Base-by-base conservation (phyloP, 2,329 filamentous ascomycete species). In the Ophiostoma sp. region DNA sequence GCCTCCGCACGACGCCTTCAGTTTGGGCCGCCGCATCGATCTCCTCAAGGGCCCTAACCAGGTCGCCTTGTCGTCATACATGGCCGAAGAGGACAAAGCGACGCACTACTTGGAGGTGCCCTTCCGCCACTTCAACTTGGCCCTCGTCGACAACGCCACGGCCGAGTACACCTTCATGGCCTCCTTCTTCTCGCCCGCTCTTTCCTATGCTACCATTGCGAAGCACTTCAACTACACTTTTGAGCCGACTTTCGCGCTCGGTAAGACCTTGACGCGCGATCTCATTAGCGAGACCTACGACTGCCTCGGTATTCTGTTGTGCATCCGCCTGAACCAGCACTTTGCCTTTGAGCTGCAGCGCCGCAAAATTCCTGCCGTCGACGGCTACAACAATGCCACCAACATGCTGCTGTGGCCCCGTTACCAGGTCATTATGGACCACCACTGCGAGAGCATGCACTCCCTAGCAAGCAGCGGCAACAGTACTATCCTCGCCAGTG, bases 331-430 rank as follows among this genome's bases (percentile, higher is more conserved):
- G 19, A 99, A 97, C 78, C 96, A 98, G 80, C 93, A 96, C 77
- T 91, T 95, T 74, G 95, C 96, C 19, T 99, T 99, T 80, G 93
- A 97, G 81, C 87, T 98, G 45, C 96, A 99, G 81, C 89, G 95
- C 12, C 90, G 95, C 72, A 95, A 97, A 80, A 90, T 98, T 0
- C 96, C 96, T 0, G 91, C 94, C 5, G 91, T 93, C 1, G 96
- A 99, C 79, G 88, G 90, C 52, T 99, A 99, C 80, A 91, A 98
- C 80, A 99, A 99, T 80, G 95, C 90, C 63, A 97, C 94, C 5
- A 95, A 92, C 79, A 99, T 99, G 94, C 89, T 96, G 2, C 88
- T 99, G 6, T 99, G 96, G 96, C 96, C 96, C 8, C 91, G 95
- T 33, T 93, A 99, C 78, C 97, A 99, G 82, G 89, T 93, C 73